Evolutionary conservation across 1,284 basidiomycete species (phyloP).

Genomic region (Neonothopanus nambi): DNA sequence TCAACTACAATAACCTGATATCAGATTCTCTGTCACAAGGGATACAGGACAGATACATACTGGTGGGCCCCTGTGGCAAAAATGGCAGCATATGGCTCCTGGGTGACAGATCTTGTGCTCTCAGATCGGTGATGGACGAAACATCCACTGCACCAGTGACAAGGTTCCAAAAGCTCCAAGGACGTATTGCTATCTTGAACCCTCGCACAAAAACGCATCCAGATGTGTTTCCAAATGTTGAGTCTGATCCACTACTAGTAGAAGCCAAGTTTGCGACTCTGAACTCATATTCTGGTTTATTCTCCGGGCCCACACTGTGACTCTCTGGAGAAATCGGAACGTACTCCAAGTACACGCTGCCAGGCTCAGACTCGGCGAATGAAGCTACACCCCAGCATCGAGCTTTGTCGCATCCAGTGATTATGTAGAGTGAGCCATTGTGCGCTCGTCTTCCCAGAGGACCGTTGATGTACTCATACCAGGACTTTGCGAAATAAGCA

Average conservation of each 20-base stretch:
- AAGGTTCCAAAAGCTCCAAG: not conserved
- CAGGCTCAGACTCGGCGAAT: not conserved
- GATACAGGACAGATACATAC: not conserved
- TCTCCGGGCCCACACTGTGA: not conserved
- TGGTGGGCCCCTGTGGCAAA: not conserved
- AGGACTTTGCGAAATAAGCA: not conserved
- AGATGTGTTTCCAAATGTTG: not conserved
- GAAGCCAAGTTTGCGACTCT: not conserved
- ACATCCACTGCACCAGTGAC: not conserved
- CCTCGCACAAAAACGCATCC: slow-evolving; percentile 5
- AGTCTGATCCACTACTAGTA: not conserved
- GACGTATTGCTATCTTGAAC: slow-evolving; percentile 1
- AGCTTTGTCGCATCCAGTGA: slow-evolving; percentile 15
- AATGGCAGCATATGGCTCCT: not conserved
- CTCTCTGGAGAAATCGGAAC: not conserved
- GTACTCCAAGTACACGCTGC: not conserved
- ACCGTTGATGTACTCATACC: slow-evolving; percentile 13
- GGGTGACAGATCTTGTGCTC: not conserved
- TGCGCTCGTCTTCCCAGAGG: not conserved
- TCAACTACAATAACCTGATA: not conserved
- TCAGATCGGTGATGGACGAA: not conserved
- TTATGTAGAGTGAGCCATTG: slow-evolving; percentile 13
- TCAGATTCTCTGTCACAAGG: not conserved
- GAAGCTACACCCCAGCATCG: slow-evolving; percentile 4
- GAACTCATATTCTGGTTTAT: not conserved